phyloP scores from a whole-genome alignment of 2,329 filamentous ascomycete genomes.

The Claviceps lovelessii region DNA sequence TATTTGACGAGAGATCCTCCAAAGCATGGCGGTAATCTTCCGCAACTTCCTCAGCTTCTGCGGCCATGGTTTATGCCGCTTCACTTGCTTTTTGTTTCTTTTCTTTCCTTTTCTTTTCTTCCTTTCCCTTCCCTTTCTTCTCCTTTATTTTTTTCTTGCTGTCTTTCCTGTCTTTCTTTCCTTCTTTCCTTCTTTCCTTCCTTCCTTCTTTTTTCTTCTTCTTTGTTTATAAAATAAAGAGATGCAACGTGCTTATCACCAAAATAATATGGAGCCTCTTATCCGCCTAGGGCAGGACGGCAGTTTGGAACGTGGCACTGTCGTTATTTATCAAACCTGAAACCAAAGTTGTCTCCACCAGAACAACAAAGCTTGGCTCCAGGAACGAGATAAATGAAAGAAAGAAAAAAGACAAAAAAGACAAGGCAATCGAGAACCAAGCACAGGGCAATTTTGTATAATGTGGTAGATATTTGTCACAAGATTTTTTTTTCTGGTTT shows the following conservation, averaged over 20 bases:
- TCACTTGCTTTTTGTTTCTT: conserved; percentile 3
- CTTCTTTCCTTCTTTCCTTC: not conserved
- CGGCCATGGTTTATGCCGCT: conserved; percentile 27
- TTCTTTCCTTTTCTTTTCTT: not conserved
- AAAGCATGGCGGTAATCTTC: conserved; percentile 89
- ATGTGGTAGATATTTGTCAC: conserved; percentile 3
- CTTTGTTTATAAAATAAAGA: not conserved
- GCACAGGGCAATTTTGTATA: conserved; percentile 2
- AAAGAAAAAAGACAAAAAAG: not conserved
- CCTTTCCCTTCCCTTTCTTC: not conserved
- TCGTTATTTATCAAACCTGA: conserved; percentile 3
- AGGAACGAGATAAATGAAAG: not conserved
- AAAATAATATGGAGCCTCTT: not conserved
- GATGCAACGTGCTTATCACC: conserved; percentile 4
- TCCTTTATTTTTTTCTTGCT: not conserved
- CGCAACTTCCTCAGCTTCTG: conserved; percentile 67
- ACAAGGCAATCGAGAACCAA: conserved; percentile 1
- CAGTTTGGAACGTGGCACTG: conserved; percentile 1
- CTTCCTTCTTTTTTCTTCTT: not conserved
- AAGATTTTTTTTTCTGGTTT: not conserved
- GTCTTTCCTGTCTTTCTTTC: not conserved
- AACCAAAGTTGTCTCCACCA: not conserved
- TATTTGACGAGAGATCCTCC: conserved; percentile 81
- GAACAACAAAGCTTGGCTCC: not conserved
- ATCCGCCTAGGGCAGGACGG: not conserved